These are phyloP conservation scores for Trametes cingulata DNA, from an alignment of 768 basidiomycete species.

Conservation along the genomic window DNA sequence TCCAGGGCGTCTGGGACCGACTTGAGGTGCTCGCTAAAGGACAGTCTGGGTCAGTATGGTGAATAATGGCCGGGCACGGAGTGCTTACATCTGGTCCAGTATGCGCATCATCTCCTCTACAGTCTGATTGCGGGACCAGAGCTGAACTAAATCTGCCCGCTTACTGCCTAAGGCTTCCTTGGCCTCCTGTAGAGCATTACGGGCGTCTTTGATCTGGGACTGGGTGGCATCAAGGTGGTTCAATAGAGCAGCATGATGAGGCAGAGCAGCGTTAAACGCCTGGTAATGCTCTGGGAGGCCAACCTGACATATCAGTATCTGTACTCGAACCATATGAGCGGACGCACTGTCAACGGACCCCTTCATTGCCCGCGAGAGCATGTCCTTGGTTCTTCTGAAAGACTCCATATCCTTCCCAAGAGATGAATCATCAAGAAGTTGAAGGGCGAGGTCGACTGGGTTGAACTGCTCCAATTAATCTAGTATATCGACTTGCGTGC, in stretches of 20 bases:
- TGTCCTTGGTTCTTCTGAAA: constrained; percentile 72
- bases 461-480: constrained; percentile 66
- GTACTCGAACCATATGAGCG: neutral
- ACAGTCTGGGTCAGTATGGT: constrained; percentile 7
- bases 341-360: constrained; percentile 85
- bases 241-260: constrained; percentile 82
- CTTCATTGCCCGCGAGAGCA: constrained; percentile 78
- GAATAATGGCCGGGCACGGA: constrained; percentile 57
- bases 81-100: constrained; percentile 87
- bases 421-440: constrained; percentile 78
- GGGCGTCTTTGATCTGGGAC: constrained; percentile 69
- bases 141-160: constrained; percentile 84
- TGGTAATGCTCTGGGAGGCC: constrained; percentile 78
- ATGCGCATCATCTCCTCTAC: constrained; percentile 94
- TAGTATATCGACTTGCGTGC: neutral
- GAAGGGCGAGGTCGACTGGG: constrained; percentile 88
- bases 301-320: constrained; percentile 10
- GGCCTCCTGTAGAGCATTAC: constrained; percentile 69
- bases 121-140: constrained; percentile 88
- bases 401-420: constrained; percentile 74
- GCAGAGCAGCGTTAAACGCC: constrained; percentile 91
- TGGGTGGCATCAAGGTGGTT: constrained; percentile 74
- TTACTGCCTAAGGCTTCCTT: constrained; percentile 80
- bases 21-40: constrained; percentile 80
- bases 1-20: constrained; percentile 90